Percentiles rank a stretch among this genome's conserved stretches.
Evolutionary conservation across 257 asterid genomes (phyloP).

Genomic region (Ehretia macrophylla): DNA sequence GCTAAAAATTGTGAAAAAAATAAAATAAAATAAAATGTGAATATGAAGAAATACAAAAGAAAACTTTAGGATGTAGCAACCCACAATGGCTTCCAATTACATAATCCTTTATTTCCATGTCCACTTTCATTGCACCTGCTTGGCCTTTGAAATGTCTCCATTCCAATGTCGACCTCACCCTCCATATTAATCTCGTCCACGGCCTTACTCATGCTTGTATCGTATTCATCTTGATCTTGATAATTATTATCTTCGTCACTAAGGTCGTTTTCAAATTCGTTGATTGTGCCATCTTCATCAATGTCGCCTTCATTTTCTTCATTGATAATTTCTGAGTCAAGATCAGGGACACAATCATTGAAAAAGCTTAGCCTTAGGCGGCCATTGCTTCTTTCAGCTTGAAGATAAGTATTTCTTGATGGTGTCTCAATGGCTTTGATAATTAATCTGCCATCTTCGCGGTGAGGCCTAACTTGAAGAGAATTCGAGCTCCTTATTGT

Average conservation of each 20-base stretch:
- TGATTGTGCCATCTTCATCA: conserved; percentile 9
- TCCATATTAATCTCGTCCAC: conserved; percentile 28
- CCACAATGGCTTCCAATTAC: conserved; percentile 32
- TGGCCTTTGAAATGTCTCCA: conserved; percentile 39
- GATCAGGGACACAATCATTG: conserved; percentile 9
- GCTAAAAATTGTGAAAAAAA: conserved; percentile 3
- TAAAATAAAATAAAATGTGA: not conserved
- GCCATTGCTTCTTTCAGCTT: conserved; percentile 73
- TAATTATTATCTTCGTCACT: conserved; percentile 15
- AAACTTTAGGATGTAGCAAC: conserved; percentile 46
- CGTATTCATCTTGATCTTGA: conserved; percentile 21
- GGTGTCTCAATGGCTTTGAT: conserved; percentile 66
- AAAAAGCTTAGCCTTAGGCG: conserved; percentile 51
- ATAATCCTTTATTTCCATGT: conserved; percentile 35
- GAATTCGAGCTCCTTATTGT: conserved; percentile 58
- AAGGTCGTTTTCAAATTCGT: conserved; percentile 3
- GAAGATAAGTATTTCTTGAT: conserved; percentile 36
- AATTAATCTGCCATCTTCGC: conserved; percentile 66
- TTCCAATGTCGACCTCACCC: conserved; percentile 42
- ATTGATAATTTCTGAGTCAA: conserved; percentile 15
- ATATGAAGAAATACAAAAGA: conserved; percentile 6
- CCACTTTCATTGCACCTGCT: conserved; percentile 60
- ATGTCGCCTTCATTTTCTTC: conserved; percentile 5
- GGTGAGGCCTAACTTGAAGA: conserved; percentile 49
- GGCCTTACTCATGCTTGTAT: not conserved